A percentile compares a stretch with the other conserved stretches of the same genome.
Conservation (phyloP, 2,329 filamentous ascomycete genomes). For the Talaromyces funiculosus region DNA sequence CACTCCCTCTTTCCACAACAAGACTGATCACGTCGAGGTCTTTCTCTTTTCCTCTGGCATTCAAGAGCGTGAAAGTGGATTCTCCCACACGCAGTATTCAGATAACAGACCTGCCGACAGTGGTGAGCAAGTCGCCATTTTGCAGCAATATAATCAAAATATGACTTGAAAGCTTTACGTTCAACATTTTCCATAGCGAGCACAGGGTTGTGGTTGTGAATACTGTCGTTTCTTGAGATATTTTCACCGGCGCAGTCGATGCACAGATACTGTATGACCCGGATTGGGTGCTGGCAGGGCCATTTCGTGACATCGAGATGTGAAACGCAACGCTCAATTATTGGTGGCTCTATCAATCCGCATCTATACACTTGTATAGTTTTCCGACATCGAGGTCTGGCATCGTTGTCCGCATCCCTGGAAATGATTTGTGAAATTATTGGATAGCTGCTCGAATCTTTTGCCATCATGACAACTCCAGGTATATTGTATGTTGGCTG, state of each 20-base stretch:
- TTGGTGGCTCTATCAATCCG: background rate
- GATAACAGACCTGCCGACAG: slow-evolving; percentile 11
- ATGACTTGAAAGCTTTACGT: slow-evolving; percentile 1
- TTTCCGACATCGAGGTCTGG: slow-evolving; percentile 1
- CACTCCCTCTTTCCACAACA: slow-evolving; percentile 10
- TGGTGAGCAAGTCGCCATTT: slow-evolving; percentile 7
- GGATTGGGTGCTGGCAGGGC: slow-evolving; percentile 1
- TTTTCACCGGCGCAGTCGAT: background rate
- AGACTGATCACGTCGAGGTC: slow-evolving; percentile 7
- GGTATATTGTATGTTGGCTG: too few species aligned
- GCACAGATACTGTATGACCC: slow-evolving; percentile 3
- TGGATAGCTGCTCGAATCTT: background rate
- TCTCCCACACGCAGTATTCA: slow-evolving; percentile 1
- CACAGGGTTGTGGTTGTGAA: background rate
- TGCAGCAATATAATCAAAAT: slow-evolving; percentile 3
- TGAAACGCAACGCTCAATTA: background rate
- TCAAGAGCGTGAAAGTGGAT: slow-evolving; percentile 8
- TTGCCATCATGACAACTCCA: background rate
- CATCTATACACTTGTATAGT: slow-evolving; percentile 9
- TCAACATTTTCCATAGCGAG: background rate
- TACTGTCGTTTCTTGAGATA: background rate
- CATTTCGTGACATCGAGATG: slow-evolving; percentile 11
- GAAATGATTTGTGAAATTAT: background rate
- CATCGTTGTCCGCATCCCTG: background rate
- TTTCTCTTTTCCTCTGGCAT: slow-evolving; percentile 4